Evolutionary conservation across 2,329 filamentous ascomycete species (phyloP).

Genomic region (Fusarium sp.): DNA sequence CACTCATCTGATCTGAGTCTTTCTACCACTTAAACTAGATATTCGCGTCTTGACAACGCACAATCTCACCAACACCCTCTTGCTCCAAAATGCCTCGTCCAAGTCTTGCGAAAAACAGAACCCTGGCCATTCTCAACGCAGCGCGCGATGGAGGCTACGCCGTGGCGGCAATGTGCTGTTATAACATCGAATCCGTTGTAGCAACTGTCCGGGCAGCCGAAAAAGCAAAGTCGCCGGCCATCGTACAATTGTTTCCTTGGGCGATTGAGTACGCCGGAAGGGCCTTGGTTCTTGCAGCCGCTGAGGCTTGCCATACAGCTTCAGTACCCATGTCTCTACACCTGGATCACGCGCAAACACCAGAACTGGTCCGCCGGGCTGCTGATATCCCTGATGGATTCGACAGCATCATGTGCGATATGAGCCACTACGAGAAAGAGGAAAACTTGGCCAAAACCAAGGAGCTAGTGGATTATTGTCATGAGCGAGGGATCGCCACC

Average conservation of each 20-base stretch:
- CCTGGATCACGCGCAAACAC: slow-evolving; percentile 76
- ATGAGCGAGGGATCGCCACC: slow-evolving; percentile 74
- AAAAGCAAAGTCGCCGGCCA: slow-evolving; percentile 72
- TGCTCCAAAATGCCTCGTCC: no score
- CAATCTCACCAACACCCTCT: no score
- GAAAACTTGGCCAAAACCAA: not conserved
- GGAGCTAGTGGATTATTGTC: slow-evolving; percentile 64
- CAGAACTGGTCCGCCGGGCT: slow-evolving; percentile 71
- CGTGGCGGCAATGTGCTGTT: slow-evolving; percentile 64
- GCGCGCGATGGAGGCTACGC: slow-evolving; percentile 60
- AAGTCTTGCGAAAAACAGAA: no score
- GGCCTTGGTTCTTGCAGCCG: slow-evolving; percentile 68
- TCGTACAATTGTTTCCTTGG: slow-evolving; percentile 82
- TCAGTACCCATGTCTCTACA: slow-evolving; percentile 73
- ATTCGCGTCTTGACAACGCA: no score
- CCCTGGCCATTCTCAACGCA: not conserved
- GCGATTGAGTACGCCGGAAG: slow-evolving; percentile 72
- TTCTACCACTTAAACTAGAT: no score
- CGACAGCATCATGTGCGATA: slow-evolving; percentile 5
- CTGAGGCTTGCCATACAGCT: slow-evolving; percentile 67
- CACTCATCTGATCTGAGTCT: no score
- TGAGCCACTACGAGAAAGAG: not conserved
- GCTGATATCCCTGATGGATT: slow-evolving; percentile 53
- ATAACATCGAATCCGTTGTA: slow-evolving; percentile 80
- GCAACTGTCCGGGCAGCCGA: slow-evolving; percentile 78